Percentiles rank a stretch among this genome's conserved stretches.
These are phyloP conservation scores for Xanthoconium purpureum DNA, from an alignment of 768 basidiomycete species.

Conservation along the genomic window DNA sequence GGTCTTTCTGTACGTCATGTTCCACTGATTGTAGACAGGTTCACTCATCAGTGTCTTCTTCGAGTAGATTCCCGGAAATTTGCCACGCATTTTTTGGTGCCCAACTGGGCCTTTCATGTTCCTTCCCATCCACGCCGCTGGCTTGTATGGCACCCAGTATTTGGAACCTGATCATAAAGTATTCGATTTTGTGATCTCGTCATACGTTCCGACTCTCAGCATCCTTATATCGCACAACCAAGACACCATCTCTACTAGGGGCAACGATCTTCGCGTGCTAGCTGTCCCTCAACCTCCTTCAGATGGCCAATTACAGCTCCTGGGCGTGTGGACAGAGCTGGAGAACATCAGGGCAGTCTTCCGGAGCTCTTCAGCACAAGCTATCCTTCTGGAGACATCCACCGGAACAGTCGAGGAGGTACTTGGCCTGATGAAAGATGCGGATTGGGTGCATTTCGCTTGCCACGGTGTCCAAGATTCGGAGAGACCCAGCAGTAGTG, in stretches of 20 bases:
- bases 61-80: not conserved
- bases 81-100: not conserved
- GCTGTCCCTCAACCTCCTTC: constrained; percentile 15
- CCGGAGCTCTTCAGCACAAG: not conserved
- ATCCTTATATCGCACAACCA: constrained; percentile 6
- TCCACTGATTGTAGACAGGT: not conserved
- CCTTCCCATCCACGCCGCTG: constrained; percentile 1
- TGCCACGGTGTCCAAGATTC: constrained; percentile 2
- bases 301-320: constrained; percentile 11
- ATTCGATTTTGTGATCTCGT: not conserved
- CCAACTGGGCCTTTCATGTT: not conserved
- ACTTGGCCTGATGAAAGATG: not conserved
- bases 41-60: not conserved
- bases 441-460: constrained; percentile 3
- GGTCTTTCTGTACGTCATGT: not conserved
- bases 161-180: not conserved
- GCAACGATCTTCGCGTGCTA: not conserved
- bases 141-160: not conserved
- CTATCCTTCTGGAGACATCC: not conserved
- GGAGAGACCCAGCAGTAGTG: not conserved
- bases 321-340: constrained; percentile 15
- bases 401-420: constrained; percentile 15
- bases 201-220: not conserved
- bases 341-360: constrained; percentile 15
- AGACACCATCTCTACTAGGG: not conserved